Percentiles rank a stretch among this genome's conserved stretches.
Conservation (phyloP, 225 moss, liverwort and hornwort genomes). For the Rhytidiadelphus loreus region DNA sequence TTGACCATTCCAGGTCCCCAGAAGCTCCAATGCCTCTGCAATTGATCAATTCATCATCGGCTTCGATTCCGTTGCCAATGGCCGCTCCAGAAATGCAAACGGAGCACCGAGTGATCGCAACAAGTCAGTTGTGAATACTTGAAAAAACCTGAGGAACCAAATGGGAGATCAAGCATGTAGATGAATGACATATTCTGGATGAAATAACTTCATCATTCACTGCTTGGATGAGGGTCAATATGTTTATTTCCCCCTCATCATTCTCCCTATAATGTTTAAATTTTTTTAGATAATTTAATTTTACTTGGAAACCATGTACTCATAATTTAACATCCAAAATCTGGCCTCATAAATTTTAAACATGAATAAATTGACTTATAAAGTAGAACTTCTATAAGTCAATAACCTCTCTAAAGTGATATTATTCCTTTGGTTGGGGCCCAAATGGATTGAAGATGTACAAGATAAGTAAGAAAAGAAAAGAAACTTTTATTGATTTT, state of each 20-base stretch:
- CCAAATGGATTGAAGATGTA: no score
- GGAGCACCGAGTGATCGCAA: background rate
- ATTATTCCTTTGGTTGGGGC: no score
- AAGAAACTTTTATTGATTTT: no score
- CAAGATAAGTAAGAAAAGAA: no score
- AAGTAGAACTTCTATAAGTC: no score
- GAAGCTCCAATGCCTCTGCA: background rate
- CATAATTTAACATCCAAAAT: background rate
- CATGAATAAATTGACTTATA: no score
- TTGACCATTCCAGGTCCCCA: background rate
- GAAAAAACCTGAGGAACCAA: no score
- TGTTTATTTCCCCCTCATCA: background rate
- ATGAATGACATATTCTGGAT: background rate
- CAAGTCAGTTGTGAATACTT: background rate
- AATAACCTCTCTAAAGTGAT: no score
- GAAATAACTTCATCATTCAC: background rate
- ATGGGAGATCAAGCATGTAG: background rate
- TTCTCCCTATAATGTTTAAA: background rate
- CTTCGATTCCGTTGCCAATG: background rate
- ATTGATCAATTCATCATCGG: background rate
- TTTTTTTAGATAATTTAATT: background rate
- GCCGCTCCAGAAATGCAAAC: background rate
- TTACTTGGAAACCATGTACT: background rate
- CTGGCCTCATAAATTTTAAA: background rate
- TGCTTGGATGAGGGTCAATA: no score